phyloP scores from a whole-genome alignment of 768 basidiomycete species.

The Panaeolus cyanescens region DNA sequence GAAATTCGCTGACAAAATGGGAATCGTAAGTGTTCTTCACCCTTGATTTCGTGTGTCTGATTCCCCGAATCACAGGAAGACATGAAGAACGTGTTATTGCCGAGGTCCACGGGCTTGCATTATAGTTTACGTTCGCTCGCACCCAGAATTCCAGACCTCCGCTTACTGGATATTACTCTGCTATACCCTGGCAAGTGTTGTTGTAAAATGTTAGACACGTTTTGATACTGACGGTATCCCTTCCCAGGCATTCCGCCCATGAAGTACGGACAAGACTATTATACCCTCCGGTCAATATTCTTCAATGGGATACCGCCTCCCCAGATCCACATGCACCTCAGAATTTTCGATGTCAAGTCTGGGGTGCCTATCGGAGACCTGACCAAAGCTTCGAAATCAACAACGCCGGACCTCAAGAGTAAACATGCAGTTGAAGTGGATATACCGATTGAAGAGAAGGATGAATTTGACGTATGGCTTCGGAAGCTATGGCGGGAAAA shows the following conservation, averaged over 20 bases:
- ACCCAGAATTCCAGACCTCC: slow-evolving; percentile 74
- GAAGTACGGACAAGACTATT: slow-evolving; percentile 86
- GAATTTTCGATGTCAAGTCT: slow-evolving; percentile 67
- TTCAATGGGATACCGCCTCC: slow-evolving; percentile 81
- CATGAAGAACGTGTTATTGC: slow-evolving; percentile 79
- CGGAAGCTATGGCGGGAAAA: slow-evolving; percentile 82
- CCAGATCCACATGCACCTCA: slow-evolving; percentile 82
- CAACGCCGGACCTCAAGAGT: slow-evolving; percentile 24
- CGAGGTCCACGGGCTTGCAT: slow-evolving; percentile 89
- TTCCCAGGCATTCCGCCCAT: slow-evolving; percentile 69
- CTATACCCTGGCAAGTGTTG: slow-evolving; percentile 76
- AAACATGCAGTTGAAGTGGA: slow-evolving; percentile 44
- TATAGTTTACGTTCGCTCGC: slow-evolving; percentile 82
- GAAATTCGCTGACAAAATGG: slow-evolving; percentile 86
- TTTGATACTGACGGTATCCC: slow-evolving; percentile 1
- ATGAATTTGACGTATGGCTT: slow-evolving; percentile 82
- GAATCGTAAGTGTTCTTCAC: slow-evolving; percentile 65
- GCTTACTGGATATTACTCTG: slow-evolving; percentile 88
- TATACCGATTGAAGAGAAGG: slow-evolving; percentile 59
- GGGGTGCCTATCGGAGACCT: slow-evolving; percentile 74
- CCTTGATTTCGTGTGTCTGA: neutral
- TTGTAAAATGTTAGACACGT: neutral
- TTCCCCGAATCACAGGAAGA: slow-evolving; percentile 55
- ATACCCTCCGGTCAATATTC: slow-evolving; percentile 90
- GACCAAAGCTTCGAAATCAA: slow-evolving; percentile 31